Percentiles rank a stretch among this genome's conserved stretches.
Conservation (phyloP, 208 protist species). For the Balamuthia mandrillaris region DNA sequence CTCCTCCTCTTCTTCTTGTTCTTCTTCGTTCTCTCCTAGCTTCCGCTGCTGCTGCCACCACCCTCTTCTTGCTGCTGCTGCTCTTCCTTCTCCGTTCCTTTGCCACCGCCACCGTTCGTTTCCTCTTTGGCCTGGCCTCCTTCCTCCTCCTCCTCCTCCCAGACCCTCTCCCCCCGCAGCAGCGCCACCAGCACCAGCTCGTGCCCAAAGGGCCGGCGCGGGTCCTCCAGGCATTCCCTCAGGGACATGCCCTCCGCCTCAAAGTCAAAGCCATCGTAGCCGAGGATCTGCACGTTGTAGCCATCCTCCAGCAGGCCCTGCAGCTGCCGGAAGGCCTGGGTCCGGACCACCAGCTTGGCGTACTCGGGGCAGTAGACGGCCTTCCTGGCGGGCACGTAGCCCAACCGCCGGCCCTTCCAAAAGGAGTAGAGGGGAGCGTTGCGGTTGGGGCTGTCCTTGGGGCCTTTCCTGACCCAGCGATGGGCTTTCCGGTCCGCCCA, state of each 20-base stretch:
- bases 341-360: background rate
- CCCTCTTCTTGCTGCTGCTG: no score
- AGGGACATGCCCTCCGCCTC: background rate
- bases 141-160: no score
- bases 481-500: background rate
- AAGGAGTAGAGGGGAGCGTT: background rate
- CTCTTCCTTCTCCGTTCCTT: no score
- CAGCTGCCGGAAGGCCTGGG: background rate
- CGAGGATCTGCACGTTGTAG: background rate
- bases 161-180: no score
- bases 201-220: background rate
- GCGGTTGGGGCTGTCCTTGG: no score
- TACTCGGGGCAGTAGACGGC: background rate
- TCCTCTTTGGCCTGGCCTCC: no score
- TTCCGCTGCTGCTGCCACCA: no score
- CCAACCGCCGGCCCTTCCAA: background rate
- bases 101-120: no score
- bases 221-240: background rate
- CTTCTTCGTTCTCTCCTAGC: no score
- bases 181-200: no score
- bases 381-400: background rate
- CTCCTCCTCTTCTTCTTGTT: no score
- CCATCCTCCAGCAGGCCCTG: background rate
- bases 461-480: background rate
- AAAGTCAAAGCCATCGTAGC: constrained; percentile 13